Percentiles rank a stretch among this genome's conserved stretches.
Conservation (phyloP, 2,329 filamentous ascomycete genomes). For the Coniochaeta pulveracea region DNA sequence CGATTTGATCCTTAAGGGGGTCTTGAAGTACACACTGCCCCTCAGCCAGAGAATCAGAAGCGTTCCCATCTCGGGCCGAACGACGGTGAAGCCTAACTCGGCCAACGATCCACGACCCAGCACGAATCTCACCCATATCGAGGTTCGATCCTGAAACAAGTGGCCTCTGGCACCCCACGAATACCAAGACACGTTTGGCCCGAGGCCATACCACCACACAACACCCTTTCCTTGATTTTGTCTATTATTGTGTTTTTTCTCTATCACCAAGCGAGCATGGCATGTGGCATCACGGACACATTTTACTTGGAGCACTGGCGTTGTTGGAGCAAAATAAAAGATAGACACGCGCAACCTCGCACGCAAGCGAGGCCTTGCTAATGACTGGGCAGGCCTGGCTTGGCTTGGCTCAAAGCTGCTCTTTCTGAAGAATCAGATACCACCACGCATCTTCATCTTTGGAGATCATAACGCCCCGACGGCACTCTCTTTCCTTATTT, state of each 20-base stretch:
- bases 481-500: not conserved
- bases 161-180: not conserved
- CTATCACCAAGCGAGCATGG: constrained; percentile 21
- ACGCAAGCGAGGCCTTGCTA: constrained; percentile 2
- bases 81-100: constrained; percentile 49
- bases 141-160: not conserved
- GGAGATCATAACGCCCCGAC: no score
- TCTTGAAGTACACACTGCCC: constrained; percentile 69
- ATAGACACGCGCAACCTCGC: not conserved
- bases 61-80: constrained; percentile 47
- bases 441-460: no score
- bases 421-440: no score
- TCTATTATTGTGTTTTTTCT: constrained; percentile 8
- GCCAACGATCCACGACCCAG: constrained; percentile 35
- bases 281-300: constrained; percentile 13
- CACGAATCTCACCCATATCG: constrained; percentile 3
- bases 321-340: constrained; percentile 1
- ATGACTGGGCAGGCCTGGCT: no score
- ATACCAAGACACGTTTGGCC: constrained; percentile 9
- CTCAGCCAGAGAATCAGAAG: constrained; percentile 49
- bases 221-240: constrained; percentile 12
- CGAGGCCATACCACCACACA: constrained; percentile 11
- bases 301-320: not conserved
- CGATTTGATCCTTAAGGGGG: constrained; percentile 82
- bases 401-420: no score